Evolutionary conservation across 257 asterid genomes (phyloP).

Genomic region (Petunia axillaris): DNA sequence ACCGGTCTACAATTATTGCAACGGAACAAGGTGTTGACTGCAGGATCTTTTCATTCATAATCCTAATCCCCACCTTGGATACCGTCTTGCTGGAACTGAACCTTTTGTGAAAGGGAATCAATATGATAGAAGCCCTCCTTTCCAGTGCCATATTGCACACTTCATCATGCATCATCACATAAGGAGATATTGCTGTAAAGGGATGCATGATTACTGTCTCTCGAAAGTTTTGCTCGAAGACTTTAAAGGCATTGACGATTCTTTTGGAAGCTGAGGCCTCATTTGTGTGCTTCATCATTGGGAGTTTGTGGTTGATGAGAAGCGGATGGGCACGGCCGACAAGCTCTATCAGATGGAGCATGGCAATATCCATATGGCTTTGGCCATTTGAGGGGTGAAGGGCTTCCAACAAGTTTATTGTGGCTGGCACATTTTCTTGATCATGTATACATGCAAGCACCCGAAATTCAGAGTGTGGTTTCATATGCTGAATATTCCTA

Average conservation of each 20-base stretch:
- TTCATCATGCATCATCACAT: conserved; percentile 39
- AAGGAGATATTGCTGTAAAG: conserved; percentile 42
- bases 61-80: conserved; percentile 26
- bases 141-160: conserved; percentile 38
- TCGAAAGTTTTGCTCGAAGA: conserved; percentile 31
- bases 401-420: conserved; percentile 39
- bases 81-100: conserved; percentile 9
- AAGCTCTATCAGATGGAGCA: conserved; percentile 45
- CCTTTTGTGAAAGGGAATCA: conserved; percentile 39
- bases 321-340: conserved; percentile 41
- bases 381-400: conserved; percentile 34
- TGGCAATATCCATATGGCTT: conserved; percentile 32
- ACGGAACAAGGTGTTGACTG: conserved; percentile 41
- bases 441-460: conserved; percentile 42
- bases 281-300: conserved; percentile 14
- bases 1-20: conserved; percentile 35
- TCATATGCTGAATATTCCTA: conserved; percentile 34
- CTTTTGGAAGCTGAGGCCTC: conserved; percentile 32
- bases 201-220: conserved; percentile 31
- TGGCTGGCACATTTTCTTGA: conserved; percentile 38
- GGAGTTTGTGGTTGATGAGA: conserved; percentile 45
- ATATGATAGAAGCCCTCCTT: conserved; percentile 34
- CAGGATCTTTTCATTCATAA: conserved; percentile 33
- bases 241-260: conserved; percentile 44
- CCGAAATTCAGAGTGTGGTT: conserved; percentile 38